Conservation (phyloP, 495 filamentous ascomycete species). For the Daldinia caldariorum region DNA sequence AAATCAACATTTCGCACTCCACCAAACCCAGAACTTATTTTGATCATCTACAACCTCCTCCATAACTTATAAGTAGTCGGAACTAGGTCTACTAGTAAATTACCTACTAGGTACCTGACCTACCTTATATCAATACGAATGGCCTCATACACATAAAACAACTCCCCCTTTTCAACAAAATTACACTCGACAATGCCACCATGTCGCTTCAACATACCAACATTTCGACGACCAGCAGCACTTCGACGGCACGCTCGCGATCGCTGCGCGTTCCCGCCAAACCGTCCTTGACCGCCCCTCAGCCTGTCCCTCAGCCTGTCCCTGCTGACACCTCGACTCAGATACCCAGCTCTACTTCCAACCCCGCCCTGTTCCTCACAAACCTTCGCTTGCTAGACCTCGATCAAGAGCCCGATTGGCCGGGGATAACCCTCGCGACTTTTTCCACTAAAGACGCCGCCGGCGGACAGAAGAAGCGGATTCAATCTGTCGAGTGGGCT, state of each 20-base stretch:
- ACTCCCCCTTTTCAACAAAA: too few relatives aligned
- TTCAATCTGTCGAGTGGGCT: conserved; percentile 83
- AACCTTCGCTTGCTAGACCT: conserved; percentile 83
- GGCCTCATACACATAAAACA: neutral
- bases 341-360: conserved; percentile 54
- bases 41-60: neutral
- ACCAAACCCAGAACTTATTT: conserved; percentile 5
- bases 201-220: conserved; percentile 46
- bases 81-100: neutral
- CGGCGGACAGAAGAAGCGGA: conserved; percentile 79
- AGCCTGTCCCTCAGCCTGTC: conserved; percentile 31
- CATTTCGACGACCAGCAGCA: conserved; percentile 27
- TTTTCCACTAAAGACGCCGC: conserved; percentile 72
- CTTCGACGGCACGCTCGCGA: conserved; percentile 41
- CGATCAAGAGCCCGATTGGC: conserved; percentile 80
- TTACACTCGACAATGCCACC: conserved; percentile 39
- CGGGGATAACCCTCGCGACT: conserved; percentile 68
- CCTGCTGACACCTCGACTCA: conserved; percentile 30
- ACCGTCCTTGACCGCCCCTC: conserved; percentile 47
- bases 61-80: neutral
- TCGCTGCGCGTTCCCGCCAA: conserved; percentile 43
- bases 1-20: conserved; percentile 25
- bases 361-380: conserved; percentile 75
- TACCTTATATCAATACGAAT: conserved; percentile 7
- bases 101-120: too few relatives aligned